phyloP scores from a whole-genome alignment of 352 stramenopile species.

The Globisporangium irregulare region DNA sequence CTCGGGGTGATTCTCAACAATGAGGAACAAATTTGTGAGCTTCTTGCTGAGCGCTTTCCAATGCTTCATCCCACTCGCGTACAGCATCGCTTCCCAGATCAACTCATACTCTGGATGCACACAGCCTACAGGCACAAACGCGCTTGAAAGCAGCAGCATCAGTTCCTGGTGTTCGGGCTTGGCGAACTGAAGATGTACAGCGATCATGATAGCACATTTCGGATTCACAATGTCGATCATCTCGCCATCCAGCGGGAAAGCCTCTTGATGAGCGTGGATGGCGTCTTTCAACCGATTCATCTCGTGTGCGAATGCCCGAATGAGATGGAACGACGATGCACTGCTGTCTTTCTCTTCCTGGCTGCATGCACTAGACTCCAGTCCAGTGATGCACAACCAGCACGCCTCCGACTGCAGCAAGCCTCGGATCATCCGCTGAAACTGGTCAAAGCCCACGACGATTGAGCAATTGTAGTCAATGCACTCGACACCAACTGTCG shows the following conservation, averaged over 20 bases:
- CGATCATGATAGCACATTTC: slow-evolving; percentile 35
- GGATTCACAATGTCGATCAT: slow-evolving; percentile 35
- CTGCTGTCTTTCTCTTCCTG: not conserved
- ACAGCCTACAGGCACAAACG: slow-evolving; percentile 43
- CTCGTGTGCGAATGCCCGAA: slow-evolving; percentile 37
- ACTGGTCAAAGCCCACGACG: slow-evolving; percentile 29
- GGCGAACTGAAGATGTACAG: slow-evolving; percentile 29
- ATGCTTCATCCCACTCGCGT: slow-evolving; percentile 40
- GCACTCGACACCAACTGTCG: slow-evolving; percentile 41
- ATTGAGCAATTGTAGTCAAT: slow-evolving; percentile 39
- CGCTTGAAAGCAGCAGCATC: slow-evolving; percentile 39
- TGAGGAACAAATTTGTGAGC: slow-evolving; percentile 28
- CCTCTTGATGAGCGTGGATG: slow-evolving; percentile 31
- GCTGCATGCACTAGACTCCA: slow-evolving; percentile 21
- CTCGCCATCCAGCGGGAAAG: slow-evolving; percentile 31
- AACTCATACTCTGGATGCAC: slow-evolving; percentile 23
- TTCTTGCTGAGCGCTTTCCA: slow-evolving; percentile 41
- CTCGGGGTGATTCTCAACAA: slow-evolving; percentile 26
- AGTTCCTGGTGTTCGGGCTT: slow-evolving; percentile 35
- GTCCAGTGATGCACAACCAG: slow-evolving; percentile 41
- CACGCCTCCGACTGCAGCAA: slow-evolving; percentile 35
- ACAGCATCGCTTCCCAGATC: slow-evolving; percentile 37
- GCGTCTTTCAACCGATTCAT: slow-evolving; percentile 49
- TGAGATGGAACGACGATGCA: slow-evolving; percentile 14
- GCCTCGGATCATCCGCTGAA: slow-evolving; percentile 37